Evolutionary conservation across 805 yeast species (phyloP), one percentile per base, ranked within the genome.

Genomic region (Isabelozyma pseudorhagii): DNA sequence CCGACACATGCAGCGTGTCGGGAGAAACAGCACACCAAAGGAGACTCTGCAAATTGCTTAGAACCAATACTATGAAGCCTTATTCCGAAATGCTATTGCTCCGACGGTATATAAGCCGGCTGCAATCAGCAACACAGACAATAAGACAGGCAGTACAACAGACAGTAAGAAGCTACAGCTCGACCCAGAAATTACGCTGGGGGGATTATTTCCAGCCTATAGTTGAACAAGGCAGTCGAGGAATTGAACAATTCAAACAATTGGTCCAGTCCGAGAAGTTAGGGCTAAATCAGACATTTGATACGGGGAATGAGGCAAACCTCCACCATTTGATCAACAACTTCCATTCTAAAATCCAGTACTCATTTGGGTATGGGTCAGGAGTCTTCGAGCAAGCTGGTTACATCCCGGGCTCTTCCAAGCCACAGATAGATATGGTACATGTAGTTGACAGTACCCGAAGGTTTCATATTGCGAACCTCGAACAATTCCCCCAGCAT

Each of bases 311-410:
- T 53, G 73, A 80, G 38, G 64, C 63, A 8, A 72, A 77, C 8
- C 68, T 89, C 28, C 63, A 75, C 14, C 63, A 74, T 2, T 75
- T 87, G 2, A 58, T 85, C 38, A 67, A 79, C 67, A 70, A 74
- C 43, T 89, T 89, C 66, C 71, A 81, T 40, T 86, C 93, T 1
- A 92, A 94, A 0, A 80, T 90, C 11, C 72, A 82, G 47, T 87
- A 81, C 58, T 85, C 97, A 0, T 88, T 93, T 68, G 99, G 97
- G 0, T 93, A 93, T 66, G 99, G 99, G 2, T 87, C 96, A 7
- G 97, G 97, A 4, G 97, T 94, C 1, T 88, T 94, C 59, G 77
- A 82, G 38, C 99, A 93, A 64, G 59, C 57, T 1, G 71, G 74
- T 5, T 77, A 80, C 54, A 58, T 55, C 2, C 56, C 56, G 3